Conservation (phyloP, 768 basidiomycete species). For the Panellus pusillus region DNA sequence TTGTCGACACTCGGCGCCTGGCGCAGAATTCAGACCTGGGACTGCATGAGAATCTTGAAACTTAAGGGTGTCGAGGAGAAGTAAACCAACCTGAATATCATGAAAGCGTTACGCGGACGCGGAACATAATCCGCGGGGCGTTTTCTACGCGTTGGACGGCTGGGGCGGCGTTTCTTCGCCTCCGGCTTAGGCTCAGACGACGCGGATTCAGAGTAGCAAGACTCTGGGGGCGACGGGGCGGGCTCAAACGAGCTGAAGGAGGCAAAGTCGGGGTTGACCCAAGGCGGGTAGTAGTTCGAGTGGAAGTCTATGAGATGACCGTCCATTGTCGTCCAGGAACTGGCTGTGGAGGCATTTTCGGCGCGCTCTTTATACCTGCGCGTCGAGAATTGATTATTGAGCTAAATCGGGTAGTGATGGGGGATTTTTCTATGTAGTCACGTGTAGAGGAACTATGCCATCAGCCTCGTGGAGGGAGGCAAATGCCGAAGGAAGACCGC, state of each 20-base stretch:
- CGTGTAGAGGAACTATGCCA: no score
- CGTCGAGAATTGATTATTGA: neutral
- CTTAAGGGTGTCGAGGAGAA: constrained; percentile 41
- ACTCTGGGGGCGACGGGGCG: constrained; percentile 1
- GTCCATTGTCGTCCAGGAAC: neutral
- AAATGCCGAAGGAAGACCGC: no score
- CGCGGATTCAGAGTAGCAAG: neutral
- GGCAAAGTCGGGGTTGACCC: neutral
- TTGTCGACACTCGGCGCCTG: constrained; percentile 45
- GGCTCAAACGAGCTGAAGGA: neutral
- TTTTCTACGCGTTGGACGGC: constrained; percentile 18
- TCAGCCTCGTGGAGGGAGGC: no score
- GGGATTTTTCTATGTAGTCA: no score
- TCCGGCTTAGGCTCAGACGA: neutral
- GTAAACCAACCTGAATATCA: constrained; percentile 57
- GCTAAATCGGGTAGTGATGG: no score
- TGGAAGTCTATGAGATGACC: constrained; percentile 1
- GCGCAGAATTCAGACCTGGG: constrained; percentile 52
- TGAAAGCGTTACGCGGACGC: constrained; percentile 85
- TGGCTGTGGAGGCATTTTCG: neutral
- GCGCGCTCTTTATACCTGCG: neutral
- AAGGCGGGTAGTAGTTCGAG: constrained; percentile 1
- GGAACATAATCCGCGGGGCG: constrained; percentile 53
- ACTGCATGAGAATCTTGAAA: constrained; percentile 27
- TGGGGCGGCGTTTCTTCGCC: neutral